Evolutionary conservation across 148 eudicot genomes (phyloP), one percentile per base, ranked within the genome.

Genomic region (Fagopyrum esculentum): DNA sequence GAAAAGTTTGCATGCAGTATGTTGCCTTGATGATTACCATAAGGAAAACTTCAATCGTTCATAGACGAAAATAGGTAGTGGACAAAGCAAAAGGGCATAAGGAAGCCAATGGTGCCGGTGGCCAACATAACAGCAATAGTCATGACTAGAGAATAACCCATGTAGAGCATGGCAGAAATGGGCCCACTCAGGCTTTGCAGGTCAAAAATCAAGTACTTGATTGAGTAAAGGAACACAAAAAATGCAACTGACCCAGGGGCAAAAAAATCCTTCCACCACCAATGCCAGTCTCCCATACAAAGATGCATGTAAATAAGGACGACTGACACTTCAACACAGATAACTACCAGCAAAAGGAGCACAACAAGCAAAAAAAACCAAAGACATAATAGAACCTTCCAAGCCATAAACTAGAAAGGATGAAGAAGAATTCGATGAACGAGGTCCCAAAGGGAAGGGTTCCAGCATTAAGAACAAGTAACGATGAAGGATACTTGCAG

Each of bases 331-430:
- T 69, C 73, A 69, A 50, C 73, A 5, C 73, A 69, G 73, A 69
- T 48, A 69, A 69, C 29, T 8, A 69, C 73, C 73, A 69, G 50
- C 73, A 69, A 19, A 45, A 46, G 50, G 15, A 69, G 47, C 49
- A 69, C 73, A 69, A 69, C 50, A 9, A 69, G 50, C 73, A 69
- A 46, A 48, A 48, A 22, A 69, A 69, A 43, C 73, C 73, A 45
- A 69, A 69, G n/a, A 69, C 73, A 69, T 69, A 69, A 46, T 69
- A 69, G 73, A 69, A 69, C 15, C 73, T 69, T 69, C 73, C 73
- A 13, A 69, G 73, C 73, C 73, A 69, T n/a, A 69, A 19, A 46
- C 73, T 69, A 7, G 73, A 69, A 46, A 69, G 73, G 73, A 69
- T 69, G 50, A 69, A 69, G 73, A 69, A 69, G 29, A 69, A 48